Conservation (phyloP, 2,329 filamentous ascomycete genomes). For the Nigrospora osmanthi region DNA sequence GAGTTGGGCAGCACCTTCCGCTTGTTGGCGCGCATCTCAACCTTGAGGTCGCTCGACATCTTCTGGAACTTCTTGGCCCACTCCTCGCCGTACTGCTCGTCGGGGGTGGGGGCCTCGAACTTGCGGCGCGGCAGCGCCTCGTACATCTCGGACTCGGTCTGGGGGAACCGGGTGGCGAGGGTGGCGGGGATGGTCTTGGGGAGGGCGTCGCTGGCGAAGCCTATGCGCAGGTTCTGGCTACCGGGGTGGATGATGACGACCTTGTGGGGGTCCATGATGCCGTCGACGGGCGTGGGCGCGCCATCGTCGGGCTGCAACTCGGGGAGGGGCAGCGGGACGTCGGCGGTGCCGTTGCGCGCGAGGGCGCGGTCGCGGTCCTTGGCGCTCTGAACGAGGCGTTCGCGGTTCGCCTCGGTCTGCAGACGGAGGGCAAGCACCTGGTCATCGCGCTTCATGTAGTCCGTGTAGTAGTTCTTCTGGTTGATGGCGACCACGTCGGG, state of each 20-base stretch:
- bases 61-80: conserved; percentile 67
- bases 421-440: conserved; percentile 85
- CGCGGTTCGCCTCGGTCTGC: conserved; percentile 78
- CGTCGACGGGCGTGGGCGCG: conserved; percentile 47
- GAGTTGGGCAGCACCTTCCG: conserved; percentile 94
- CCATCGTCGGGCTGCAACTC: conserved; percentile 53
- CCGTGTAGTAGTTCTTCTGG: conserved; percentile 99
- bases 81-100: conserved; percentile 85
- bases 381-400: conserved; percentile 75
- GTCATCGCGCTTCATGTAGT: conserved; percentile 97
- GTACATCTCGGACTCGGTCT: conserved; percentile 77
- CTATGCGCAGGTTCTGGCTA: conserved; percentile 90
- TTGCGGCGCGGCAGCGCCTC: conserved; percentile 70
- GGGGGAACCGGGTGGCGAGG: conserved; percentile 69
- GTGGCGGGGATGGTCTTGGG: conserved; percentile 93
- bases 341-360: conserved; percentile 64
- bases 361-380: conserved; percentile 83
- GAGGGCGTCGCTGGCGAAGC: conserved; percentile 89
- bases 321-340: conserved; percentile 51
- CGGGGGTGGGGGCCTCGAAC: conserved; percentile 51
- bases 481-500: conserved; percentile 90
- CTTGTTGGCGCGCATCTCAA: conserved; percentile 89
- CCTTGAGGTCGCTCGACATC: conserved; percentile 80
- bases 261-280: conserved; percentile 69
- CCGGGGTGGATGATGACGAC: conserved; percentile 93